phyloP scores from a whole-genome alignment of 106 monocot genomes.

The Ottelia alismoides region DNA sequence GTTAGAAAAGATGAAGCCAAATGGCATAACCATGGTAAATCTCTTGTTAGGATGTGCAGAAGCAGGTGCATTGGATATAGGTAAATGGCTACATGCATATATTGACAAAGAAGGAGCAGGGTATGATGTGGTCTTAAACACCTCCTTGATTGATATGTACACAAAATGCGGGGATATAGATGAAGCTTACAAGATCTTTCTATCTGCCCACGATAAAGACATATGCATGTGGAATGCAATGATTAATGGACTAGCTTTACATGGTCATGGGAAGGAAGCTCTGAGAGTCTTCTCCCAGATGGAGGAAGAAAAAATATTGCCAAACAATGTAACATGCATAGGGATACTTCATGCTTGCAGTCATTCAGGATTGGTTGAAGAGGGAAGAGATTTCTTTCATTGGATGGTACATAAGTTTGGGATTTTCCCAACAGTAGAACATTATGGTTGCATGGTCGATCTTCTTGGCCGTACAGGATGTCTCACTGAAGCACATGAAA shows the following conservation, averaged over 20 bases:
- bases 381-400: constrained; percentile 9
- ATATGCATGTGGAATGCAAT: constrained; percentile 55
- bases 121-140: constrained; percentile 25
- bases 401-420: not conserved
- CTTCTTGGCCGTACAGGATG: constrained; percentile 16
- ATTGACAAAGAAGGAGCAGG: constrained; percentile 19
- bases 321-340: constrained; percentile 32
- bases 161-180: constrained; percentile 44
- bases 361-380: constrained; percentile 14
- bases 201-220: constrained; percentile 8
- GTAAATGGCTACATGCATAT: constrained; percentile 47
- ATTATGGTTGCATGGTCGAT: constrained; percentile 32
- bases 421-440: constrained; percentile 14
- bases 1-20: constrained; percentile 9
- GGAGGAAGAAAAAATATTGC: constrained; percentile 21
- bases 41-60: constrained; percentile 32
- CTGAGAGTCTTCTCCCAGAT: constrained; percentile 30
- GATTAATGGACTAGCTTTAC: constrained; percentile 43
- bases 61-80: constrained; percentile 40
- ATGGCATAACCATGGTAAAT: constrained; percentile 23
- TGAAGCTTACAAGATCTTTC: constrained; percentile 27
- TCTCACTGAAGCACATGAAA: constrained; percentile 6
- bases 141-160: constrained; percentile 64
- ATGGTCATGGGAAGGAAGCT: constrained; percentile 30
- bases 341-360: constrained; percentile 16